Evolutionary conservation across 2,329 filamentous ascomycete genomes (phyloP), one percentile per base, ranked within the genome.

Genomic region (Fusarium begoniae): DNA sequence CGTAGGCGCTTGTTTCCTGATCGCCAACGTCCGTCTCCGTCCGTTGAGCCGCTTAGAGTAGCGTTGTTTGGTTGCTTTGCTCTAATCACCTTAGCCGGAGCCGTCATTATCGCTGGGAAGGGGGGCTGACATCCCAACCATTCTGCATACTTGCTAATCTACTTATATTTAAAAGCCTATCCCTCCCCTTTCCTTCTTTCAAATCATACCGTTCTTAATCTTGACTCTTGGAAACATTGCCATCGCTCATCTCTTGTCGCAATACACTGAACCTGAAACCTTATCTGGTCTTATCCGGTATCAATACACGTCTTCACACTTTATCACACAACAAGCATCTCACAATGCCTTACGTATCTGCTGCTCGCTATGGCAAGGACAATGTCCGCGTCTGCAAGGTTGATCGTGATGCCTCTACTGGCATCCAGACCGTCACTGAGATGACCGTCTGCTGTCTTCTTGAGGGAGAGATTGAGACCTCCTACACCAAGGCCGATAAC

Each of bases 341-440:
- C 72, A 75, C 48, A 53, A 91, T 91, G 89, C 84, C 89, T 74
- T 82, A 83, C 77, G 83, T 92, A 69, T 86, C 88, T 69, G 85
- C 89, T 79, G 93, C 93, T 78, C 91, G 92, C 81, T 96, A 95
- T 82, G 93, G 93, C 86, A 96, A 99, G 90, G 96, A 98, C 90
- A 98, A 99, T 86, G 93, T 99, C 88, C 95, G 96, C 80, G 91
- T 99, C 79, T 97, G 93, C 90, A 99, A 99, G 85, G 95, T 98
- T 80, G 89, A 97, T 80, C 91, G 91, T 79, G 91, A 98, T 82
- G 87, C 90, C 81, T 87, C 90, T 79, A 92, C 93, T 24, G 93
- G 93, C 64, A 87, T 90, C 28, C 96, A 99, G 84, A 93, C 92
- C 13, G 94, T 98, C 77, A 93, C 93, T 47, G 96, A 99, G 85